Evolutionary conservation across 1,284 basidiomycete genomes (phyloP), one percentile per base, ranked within the genome.

Genomic region (Boletus smithii): DNA sequence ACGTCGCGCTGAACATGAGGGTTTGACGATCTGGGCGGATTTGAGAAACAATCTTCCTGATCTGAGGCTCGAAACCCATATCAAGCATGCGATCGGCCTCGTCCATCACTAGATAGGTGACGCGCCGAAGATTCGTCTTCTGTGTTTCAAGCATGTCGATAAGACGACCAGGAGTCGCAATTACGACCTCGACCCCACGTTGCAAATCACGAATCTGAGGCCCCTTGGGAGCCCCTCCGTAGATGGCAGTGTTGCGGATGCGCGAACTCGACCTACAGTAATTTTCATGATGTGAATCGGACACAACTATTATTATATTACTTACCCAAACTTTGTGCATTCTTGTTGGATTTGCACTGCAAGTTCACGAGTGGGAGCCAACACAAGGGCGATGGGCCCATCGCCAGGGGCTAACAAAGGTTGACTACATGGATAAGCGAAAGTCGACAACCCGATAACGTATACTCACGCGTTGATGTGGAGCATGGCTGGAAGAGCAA

Each of bases 31-130:
- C 95, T 33, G 94, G 95, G 36, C 95, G 85, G 63, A 97, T 97
- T 73, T 99, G 95, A 59, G 86, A 79, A 58, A 99, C 88, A 61
- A 98, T 97, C 76, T 99, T 99, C 68, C 95, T 83, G 66, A 99
- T 99, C 70, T 99, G 95, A 50, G 95, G 95, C 75, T 99, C 95
- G 75, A 99, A 99, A 81, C 95, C 94, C 93, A 95, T 95, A 74
- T 95, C 92, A 56, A 95, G 80, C 92, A 95, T 95, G 60, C 93
- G 90, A 74, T 98, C 95, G 48, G 95, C 95, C 72, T 99, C 97
- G 70, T 99, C 95, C 88, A 99, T 93, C 65, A 99, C 95, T 43
- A 99, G 80, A 73, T 99, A 99, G 34, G 95, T 99, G 49, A 99
- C 81, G 42, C 95, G 88, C 53, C 87, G 89, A 48, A 99, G 80